Evolutionary conservation across 2,329 filamentous ascomycete genomes (phyloP), one percentile per base, ranked within the genome.

Genomic region (Pezicula neosporulosa): DNA sequence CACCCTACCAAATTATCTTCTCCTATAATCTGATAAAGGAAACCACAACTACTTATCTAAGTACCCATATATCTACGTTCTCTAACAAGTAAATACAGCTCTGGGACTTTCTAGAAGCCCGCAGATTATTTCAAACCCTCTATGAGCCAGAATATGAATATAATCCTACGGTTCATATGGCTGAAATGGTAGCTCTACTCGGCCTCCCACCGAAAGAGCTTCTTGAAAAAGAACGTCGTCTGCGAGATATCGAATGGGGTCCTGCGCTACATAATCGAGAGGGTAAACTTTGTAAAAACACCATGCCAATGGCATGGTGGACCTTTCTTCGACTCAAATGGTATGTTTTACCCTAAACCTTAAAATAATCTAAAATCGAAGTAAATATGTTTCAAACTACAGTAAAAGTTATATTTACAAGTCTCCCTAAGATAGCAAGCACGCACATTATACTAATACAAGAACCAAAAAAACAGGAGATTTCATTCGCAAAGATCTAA

Each of bases 131-230:
- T 69, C 92, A 92, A 0, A 92, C 97, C 70, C 96, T 92, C 2
- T 92, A 92, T 56, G 96, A 91, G 35, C 96, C 96, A 71, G 96
- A 97, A 69, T 93, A 92, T 66, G 97, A 97, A 72, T 92, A 97
- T 68, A 92, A 97, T 74, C 92, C 96, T 67, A 93, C 27, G 35
- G 50, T 48, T 47, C 54, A 97, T 73, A 96, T 97, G 60, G 93
- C 93, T 9, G 92, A 97, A 67, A 96, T 97, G 65, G 97, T 97
- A 67, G 93, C 97, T 70, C 78, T 97, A 6, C 82, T 97, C 19
- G 93, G 93, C 5, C 84, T 87, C 1, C 96, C 97, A 66, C 92
- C 93, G 48, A 93, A 94, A 67, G 87, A 87, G 4, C 80, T 97
- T 96, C 89, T 71, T 81, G 95, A 54, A 87, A 87, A 3, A 93